Evolutionary conservation across 2,329 filamentous ascomycete genomes (phyloP), one percentile per base, ranked within the genome.

Genomic region (Aspergillus oerlinghausenensis): DNA sequence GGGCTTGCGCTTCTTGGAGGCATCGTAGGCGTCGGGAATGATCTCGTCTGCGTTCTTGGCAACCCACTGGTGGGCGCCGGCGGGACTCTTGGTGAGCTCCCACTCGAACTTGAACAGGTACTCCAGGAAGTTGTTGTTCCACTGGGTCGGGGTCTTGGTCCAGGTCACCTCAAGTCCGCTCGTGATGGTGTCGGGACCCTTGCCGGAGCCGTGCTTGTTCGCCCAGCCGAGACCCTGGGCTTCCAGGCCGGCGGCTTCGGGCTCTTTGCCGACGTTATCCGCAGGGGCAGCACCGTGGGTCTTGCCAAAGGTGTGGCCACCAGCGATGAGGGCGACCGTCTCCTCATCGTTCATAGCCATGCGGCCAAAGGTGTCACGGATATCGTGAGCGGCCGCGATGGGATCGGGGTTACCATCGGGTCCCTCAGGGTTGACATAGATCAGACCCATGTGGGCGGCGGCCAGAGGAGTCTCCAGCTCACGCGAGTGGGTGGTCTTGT

Each of bases 311-410:
- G 84, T 81, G 79, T 92, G 89, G 42, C 89, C 89, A 68, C 89
- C 89, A 42, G 86, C 86, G 69, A 92, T 92, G 49, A 92, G 77
- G 14, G 89, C 88, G 54, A 89, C 88, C 0, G 89, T 92, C 79
- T 92, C 89, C 75, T 89, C 85, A 69, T 92, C 88, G 69, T 89
- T 85, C 89, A 92, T 92, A 60, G 85, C 88, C 88, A 92, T 92
- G 71, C 88, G 88, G 61, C 80, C 80, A 65, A 92, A 92, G 19
- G 89, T 90, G 57, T 79, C 81, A 61, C 88, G 87, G 69, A 92
- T 92, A 66, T 92, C 89, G 56, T 80, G 75, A 45, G 84, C 89
- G 1, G 89, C 82, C 14, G 86, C 86, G 43, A 86, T 73, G 21
- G 88, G 86, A 68, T 92, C 88, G 3, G 88, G 86, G 55, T 82